Base-by-base conservation (phyloP, 768 basidiomycete species). In the Sistotremastrum suecicum region DNA sequence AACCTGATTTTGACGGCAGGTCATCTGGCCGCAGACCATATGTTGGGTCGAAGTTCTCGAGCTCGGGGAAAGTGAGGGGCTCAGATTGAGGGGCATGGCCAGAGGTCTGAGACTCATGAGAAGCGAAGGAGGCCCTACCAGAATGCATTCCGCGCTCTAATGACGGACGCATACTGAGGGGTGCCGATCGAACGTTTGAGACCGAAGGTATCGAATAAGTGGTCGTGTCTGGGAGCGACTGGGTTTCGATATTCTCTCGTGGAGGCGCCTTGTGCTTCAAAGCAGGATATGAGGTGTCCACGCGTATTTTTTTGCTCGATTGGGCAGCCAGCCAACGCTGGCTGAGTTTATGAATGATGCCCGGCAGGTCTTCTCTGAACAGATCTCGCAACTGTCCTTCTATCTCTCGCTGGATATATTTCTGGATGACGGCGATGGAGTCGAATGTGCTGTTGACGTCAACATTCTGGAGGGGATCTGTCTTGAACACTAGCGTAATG, bases 401-500 rank as follows among this genome's bases (percentile, higher is more conserved):
- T 46, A 99, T 98, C 66, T 98, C 94, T 48, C 80, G 77, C 61
- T 98, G 95, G 49, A 99, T 90, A 62, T 92, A 98, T 47, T 90
- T 91, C 59, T 97, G 87, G 43, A 99, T 95, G 52, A 97, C 92
- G 40, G 87, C 89, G 51, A 99, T 94, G 3, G 88, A 90, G 63
- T 99, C 95, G 56, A 99, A 99, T 2, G 92, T 97, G 61, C 83
- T 86, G 63, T 85, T 91, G 59, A 99, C 98, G 58, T 98, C 88
- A 44, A 99, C 91, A 53, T 89, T 87, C 64, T 99, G 91, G 36
- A 99, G 74, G 2, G 95, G 95, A 63, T 99, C 95, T 34, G 95
- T 98, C 67, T 98, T 98, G 78, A 99, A 99, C 29, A 98, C 95
- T 44, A 99, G 78, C 0, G 95, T 98, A 59, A 98, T 97, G 38